A percentile compares a stretch with the other conserved stretches of the same genome.
phyloP scores from a whole-genome alignment of 1,284 basidiomycete species.

The Pascua sp. region DNA sequence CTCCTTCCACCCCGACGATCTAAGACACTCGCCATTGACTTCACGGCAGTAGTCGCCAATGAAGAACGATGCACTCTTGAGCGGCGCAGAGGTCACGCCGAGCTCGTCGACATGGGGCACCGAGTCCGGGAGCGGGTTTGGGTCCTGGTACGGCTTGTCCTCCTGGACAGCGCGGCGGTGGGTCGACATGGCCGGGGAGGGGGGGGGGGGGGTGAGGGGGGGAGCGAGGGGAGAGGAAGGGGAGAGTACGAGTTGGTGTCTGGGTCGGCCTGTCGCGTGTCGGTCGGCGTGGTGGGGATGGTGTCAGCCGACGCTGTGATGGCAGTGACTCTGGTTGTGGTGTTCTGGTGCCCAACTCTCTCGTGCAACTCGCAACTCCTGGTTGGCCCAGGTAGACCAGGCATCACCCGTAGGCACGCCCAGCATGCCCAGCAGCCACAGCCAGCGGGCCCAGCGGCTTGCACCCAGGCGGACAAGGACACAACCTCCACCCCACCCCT shows the following conservation, averaged over 20 bases:
- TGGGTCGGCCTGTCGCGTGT: background rate
- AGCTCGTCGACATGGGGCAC: constrained; percentile 86
- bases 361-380: no score
- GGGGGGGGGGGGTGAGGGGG: background rate
- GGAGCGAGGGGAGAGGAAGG: constrained; percentile 2
- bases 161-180: constrained; percentile 39
- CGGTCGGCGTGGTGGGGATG: background rate
- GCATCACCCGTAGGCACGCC: no score
- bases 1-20: background rate
- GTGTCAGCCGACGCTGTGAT: background rate
- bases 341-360: no score
- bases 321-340: no score
- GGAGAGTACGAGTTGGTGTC: background rate
- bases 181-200: constrained; percentile 24
- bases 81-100: constrained; percentile 84
- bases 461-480: no score
- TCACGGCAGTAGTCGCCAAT: constrained; percentile 94
- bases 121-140: constrained; percentile 67
- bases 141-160: constrained; percentile 60
- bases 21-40: constrained; percentile 74
- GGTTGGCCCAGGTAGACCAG: no score
- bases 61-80: constrained; percentile 97
- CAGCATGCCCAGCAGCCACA: no score
- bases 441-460: no score
- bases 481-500: no score